These are phyloP conservation scores for Kazachstania psychrophila DNA, from an alignment of 805 yeast genomes.

Conservation along the genomic window DNA sequence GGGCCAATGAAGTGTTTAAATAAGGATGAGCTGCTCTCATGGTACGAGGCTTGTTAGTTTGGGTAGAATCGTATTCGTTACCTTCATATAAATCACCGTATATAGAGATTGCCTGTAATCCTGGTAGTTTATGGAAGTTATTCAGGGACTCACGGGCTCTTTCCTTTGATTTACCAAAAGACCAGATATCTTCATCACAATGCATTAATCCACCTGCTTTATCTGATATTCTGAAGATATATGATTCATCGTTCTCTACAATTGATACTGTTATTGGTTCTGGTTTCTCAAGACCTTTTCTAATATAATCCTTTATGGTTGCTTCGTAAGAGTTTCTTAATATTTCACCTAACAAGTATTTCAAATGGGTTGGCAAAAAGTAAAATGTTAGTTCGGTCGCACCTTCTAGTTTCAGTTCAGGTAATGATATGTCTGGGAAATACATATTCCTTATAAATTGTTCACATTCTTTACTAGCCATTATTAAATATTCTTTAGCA, in stretches of 20 bases:
- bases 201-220: constrained; percentile 82
- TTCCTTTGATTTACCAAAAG: constrained; percentile 67
- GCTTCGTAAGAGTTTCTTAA: constrained; percentile 80
- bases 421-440: constrained; percentile 49
- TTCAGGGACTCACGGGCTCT: constrained; percentile 49
- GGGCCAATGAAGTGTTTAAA: constrained; percentile 33
- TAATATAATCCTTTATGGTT: constrained; percentile 45
- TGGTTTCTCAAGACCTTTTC: constrained; percentile 35
- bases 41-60: too few relatives aligned
- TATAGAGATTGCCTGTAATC: constrained; percentile 37
- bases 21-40: constrained; percentile 14
- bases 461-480: constrained; percentile 45
- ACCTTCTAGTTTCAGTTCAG: constrained; percentile 71
- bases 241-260: constrained; percentile 53
- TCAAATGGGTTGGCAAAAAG: constrained; percentile 77
- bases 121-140: constrained; percentile 64
- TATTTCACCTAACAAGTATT: constrained; percentile 79
- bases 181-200: constrained; percentile 56
- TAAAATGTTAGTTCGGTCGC: constrained; percentile 59
- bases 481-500: constrained; percentile 55
- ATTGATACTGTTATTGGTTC: constrained; percentile 75
- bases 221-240: constrained; percentile 74
- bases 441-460: constrained; percentile 44
- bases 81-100: constrained; percentile 17
- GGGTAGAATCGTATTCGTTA: not conserved